Percentiles rank a stretch among this genome's conserved stretches.
Evolutionary conservation across 2,329 filamentous ascomycete genomes (phyloP).

Genomic region (Aspergillus fumigatus): DNA sequence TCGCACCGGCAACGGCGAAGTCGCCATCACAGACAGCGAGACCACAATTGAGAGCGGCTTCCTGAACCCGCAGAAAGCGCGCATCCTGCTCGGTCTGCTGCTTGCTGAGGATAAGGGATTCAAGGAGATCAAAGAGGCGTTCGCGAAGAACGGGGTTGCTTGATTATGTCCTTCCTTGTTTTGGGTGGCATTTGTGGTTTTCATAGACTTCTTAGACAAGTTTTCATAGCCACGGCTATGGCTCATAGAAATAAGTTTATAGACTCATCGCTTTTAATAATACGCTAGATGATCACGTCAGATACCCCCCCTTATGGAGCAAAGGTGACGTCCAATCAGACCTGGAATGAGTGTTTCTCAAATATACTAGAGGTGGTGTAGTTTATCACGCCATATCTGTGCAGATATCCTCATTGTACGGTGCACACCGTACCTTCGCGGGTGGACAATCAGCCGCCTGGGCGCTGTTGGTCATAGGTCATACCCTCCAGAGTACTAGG

Average conservation of each 20-base stretch:
- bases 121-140: constrained; percentile 9
- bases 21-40: constrained; percentile 14
- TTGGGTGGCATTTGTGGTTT: not conserved
- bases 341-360: not conserved
- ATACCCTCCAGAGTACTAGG: not conserved
- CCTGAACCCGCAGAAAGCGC: constrained; percentile 16
- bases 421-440: too few species aligned
- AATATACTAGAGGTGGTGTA: not conserved
- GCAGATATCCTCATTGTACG: not conserved
- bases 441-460: too few species aligned
- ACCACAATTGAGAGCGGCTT: constrained; percentile 19
- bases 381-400: not conserved
- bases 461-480: too few species aligned
- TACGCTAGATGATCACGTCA: not conserved
- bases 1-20: constrained; percentile 23
- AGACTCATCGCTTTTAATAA: not conserved
- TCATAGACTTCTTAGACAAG: not conserved
- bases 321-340: not conserved
- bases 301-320: not conserved
- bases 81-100: constrained; percentile 15
- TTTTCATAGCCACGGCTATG: not conserved
- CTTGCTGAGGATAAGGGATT: constrained; percentile 10
- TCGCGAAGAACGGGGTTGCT: constrained; percentile 6
- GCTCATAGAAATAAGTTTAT: not conserved
- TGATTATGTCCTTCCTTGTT: not conserved